A percentile compares a stretch with the other conserved stretches of the same genome.
Evolutionary conservation across 257 asterid species (phyloP).

Genomic region (Solanum neorickii): DNA sequence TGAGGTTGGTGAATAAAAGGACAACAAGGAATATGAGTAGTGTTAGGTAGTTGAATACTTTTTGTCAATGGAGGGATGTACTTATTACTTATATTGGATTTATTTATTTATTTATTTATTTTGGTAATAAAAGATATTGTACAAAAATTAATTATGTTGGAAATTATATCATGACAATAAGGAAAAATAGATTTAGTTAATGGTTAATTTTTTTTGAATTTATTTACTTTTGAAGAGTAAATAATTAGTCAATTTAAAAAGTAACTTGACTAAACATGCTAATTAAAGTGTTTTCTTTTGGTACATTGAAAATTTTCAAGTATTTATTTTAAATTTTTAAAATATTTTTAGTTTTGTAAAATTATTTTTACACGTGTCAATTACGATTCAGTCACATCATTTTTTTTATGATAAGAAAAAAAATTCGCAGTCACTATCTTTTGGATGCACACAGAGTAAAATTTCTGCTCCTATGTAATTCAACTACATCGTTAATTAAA

Average conservation of each 20-base stretch:
- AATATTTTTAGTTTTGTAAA: no score
- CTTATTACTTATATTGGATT: no score
- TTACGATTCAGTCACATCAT: no score
- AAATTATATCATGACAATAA: not conserved
- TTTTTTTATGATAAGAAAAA: no score
- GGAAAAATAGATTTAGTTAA: not conserved
- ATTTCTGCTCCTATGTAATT: no score
- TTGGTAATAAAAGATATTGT: not conserved
- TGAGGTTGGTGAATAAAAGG: not conserved
- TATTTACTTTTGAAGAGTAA: not conserved
- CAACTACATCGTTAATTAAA: no score
- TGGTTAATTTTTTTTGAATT: no score
- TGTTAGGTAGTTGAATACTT: not conserved
- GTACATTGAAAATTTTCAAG: not conserved
- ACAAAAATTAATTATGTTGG: not conserved
- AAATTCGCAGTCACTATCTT: no score
- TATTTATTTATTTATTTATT: not conserved
- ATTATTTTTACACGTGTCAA: no score
- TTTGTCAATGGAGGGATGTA: not conserved
- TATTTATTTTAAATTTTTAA: not conserved
- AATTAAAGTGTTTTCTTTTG: not conserved
- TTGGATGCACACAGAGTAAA: no score
- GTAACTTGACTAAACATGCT: not conserved
- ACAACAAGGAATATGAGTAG: not conserved
- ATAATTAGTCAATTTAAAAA: not conserved